phyloP scores from a whole-genome alignment of 1,284 basidiomycete species.

The Fomitopsis palustris region DNA sequence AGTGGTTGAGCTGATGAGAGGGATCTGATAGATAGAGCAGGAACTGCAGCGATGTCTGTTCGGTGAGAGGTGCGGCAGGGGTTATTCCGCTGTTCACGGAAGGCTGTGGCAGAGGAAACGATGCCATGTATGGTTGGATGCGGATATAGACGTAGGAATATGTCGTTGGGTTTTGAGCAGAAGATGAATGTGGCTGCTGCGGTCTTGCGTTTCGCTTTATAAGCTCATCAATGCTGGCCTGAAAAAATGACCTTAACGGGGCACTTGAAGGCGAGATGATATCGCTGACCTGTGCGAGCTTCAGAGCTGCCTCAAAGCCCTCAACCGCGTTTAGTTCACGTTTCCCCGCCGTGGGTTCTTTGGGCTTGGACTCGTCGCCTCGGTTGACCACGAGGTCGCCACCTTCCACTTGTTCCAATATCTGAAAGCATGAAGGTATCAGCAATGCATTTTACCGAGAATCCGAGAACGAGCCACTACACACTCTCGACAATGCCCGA shows the following conservation, averaged over 20 bases:
- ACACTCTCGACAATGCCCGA: conserved; percentile 72
- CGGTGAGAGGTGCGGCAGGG: conserved; percentile 20
- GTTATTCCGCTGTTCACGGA: conserved; percentile 11
- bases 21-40: conserved; percentile 83
- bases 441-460: conserved; percentile 1
- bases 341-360: conserved; percentile 42
- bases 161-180: conserved; percentile 71
- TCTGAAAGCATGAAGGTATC: conserved; percentile 38
- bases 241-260: neutral
- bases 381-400: conserved; percentile 88
- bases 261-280: neutral
- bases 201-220: conserved; percentile 57
- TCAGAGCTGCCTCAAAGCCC: conserved; percentile 79
- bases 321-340: conserved; percentile 83
- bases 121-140: conserved; percentile 81
- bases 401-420: conserved; percentile 92
- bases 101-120: conserved; percentile 41
- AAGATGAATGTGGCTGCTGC: conserved; percentile 35
- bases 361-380: conserved; percentile 72
- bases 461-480: conserved; percentile 30
- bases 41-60: conserved; percentile 73
- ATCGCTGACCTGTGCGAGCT: conserved; percentile 68
- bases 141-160: conserved; percentile 92
- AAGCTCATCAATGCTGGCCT: conserved; percentile 80
- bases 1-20: conserved; percentile 70